phyloP scores from a whole-genome alignment of 129 eudicot species.

The Lonicera japonica region DNA sequence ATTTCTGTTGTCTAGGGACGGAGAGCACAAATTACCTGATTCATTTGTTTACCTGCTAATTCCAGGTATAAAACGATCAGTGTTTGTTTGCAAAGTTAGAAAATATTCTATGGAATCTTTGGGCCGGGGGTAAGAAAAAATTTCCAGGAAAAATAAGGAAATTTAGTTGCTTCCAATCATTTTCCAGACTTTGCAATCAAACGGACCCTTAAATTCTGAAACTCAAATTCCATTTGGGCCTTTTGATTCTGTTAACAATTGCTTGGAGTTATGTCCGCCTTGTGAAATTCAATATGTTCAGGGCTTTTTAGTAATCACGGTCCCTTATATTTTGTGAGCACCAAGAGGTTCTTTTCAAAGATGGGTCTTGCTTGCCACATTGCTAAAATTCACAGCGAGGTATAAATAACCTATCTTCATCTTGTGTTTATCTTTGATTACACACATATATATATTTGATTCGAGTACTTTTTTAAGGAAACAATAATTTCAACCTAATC shows the following conservation, averaged over 20 bases:
- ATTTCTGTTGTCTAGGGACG: conserved; percentile 40
- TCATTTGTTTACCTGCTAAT: conserved; percentile 81
- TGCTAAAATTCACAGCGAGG: conserved; percentile 98
- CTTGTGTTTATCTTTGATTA: too few relatives aligned
- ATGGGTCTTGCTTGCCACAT: conserved; percentile 98
- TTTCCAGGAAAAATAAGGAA: too few relatives aligned
- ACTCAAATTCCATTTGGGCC: too few relatives aligned
- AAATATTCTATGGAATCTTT: too few relatives aligned
- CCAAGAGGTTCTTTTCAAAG: conserved; percentile 81
- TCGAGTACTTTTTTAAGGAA: too few relatives aligned
- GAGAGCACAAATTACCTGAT: conserved; percentile 73
- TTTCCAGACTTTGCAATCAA: too few relatives aligned
- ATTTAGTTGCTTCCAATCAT: too few relatives aligned
- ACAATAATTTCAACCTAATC: too few relatives aligned
- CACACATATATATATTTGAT: too few relatives aligned
- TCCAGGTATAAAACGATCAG: conserved; percentile 48
- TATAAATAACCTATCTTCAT: conserved; percentile 10
- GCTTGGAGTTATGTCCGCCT: not conserved
- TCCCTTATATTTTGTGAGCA: conserved; percentile 86
- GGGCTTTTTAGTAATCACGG: conserved; percentile 97
- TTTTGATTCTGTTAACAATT: not conserved
- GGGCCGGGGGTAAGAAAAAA: too few relatives aligned
- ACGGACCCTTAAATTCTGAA: too few relatives aligned
- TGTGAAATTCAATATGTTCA: conserved; percentile 18
- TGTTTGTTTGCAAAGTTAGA: too few relatives aligned